Base-by-base conservation (phyloP, 768 basidiomycete species). In the Mycena amicta region DNA sequence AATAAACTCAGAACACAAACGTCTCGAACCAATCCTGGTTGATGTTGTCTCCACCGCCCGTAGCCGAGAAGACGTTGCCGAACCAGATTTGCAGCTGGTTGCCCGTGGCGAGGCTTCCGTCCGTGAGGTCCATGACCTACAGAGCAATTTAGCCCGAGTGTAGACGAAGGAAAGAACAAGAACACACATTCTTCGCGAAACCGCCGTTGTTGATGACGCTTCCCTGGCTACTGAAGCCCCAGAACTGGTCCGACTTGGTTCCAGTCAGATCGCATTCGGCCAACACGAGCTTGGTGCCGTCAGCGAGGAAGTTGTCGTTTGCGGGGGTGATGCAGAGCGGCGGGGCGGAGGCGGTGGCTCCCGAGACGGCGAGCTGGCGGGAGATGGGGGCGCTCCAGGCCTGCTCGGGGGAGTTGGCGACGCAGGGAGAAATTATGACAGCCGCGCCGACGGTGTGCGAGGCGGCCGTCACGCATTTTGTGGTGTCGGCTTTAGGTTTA, bases 381-480 rank as follows among this genome's bases (percentile, higher is more conserved):
- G 4, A 26, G 50, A 33, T 5, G 8, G 31, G 29, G 29, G 27
- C 6, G 31, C 4, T 20, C 50, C 50, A 52, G 4, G 28, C 13
- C 30, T 52, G 50, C 31, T 30, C 23, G 23, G 50, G 5, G 15
- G 8, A 13, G 53, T 2, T 26, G 27, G 47, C 23, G n/a, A 13
- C 20, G 53, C 58, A 59, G 20, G 16, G 5, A 2, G 40, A 52
- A 33, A 61, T 50, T 22, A 61, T 40, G 29, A 61, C 49, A 3
- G 55, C n/a, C 11, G 47, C 45, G 52, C 26, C 46, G 18, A 49
- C 39, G 8, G 22, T 41, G n/a, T 46, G 31, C 20, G 60, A 49
- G 15, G 28, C 20, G 13, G 46, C 60, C 2, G 60, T 30, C 27
- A 61, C 52, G 56, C 60, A 61, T 28, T 53, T 52, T 1, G 27